Percentiles rank a stretch among this genome's conserved stretches.
Conservation (phyloP, 352 stramenopile genomes). For the Phytophthora citricola region DNA sequence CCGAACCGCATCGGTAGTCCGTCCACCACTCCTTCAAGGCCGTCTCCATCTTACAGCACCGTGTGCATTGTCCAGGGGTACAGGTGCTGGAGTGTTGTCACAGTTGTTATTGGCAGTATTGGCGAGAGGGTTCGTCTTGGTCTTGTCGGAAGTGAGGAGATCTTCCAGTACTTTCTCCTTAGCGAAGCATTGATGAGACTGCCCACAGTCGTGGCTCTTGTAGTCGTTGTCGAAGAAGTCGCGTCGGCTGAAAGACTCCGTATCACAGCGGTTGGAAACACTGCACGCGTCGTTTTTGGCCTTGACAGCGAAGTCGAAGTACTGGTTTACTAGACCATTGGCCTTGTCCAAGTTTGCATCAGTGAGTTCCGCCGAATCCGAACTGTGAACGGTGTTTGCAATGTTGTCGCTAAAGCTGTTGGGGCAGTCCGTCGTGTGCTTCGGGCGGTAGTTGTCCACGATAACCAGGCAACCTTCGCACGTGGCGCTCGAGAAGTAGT, state of each 20-base stretch:
- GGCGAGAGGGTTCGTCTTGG: conserved; percentile 49
- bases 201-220: conserved; percentile 10
- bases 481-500: conserved; percentile 49
- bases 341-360: conserved; percentile 38
- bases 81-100: conserved; percentile 39
- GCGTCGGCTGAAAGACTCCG: no score
- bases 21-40: conserved; percentile 65
- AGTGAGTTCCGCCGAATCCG: conserved; percentile 34
- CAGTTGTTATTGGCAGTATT: conserved; percentile 3
- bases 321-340: conserved; percentile 26
- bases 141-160: conserved; percentile 28
- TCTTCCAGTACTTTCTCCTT: conserved; percentile 16
- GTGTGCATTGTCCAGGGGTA: conserved; percentile 46
- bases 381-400: conserved; percentile 6
- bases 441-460: conserved; percentile 59
- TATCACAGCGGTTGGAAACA: no score
- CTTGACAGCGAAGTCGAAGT: conserved; percentile 51
- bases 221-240: conserved; percentile 50
- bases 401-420: conserved; percentile 44
- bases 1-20: conserved; percentile 66
- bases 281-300: conserved; percentile 61
- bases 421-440: conserved; percentile 46
- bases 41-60: conserved; percentile 56
- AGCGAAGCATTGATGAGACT: conserved; percentile 45
- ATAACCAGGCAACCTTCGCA: conserved; percentile 65